phyloP scores from a whole-genome alignment of 2,329 filamentous ascomycete species.

The Tolypocladium cylindrosporum region DNA sequence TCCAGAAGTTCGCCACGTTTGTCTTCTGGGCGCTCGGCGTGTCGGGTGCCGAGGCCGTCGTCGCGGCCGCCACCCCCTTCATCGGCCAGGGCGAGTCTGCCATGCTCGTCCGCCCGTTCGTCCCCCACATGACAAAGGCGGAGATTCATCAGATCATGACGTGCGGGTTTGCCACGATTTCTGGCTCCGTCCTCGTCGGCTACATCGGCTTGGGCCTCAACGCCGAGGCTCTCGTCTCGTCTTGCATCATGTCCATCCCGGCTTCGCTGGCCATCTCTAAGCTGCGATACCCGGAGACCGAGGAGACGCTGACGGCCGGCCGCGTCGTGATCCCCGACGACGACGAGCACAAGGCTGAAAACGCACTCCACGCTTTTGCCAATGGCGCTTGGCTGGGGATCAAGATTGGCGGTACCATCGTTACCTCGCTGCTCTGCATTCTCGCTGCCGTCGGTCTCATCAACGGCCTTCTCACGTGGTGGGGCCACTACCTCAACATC shows the following conservation, averaged over 20 bases:
- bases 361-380: constrained; percentile 75
- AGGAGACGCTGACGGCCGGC: constrained; percentile 76
- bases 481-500: constrained; percentile 70
- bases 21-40: constrained; percentile 87
- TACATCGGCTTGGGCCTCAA: constrained; percentile 81
- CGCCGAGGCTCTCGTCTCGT: constrained; percentile 75
- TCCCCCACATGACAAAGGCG: constrained; percentile 73
- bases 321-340: constrained; percentile 74
- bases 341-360: constrained; percentile 64
- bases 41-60: constrained; percentile 86
- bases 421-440: constrained; percentile 72
- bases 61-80: constrained; percentile 85
- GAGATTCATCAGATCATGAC: constrained; percentile 91
- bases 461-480: constrained; percentile 75
- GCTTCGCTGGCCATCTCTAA: constrained; percentile 85
- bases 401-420: constrained; percentile 78
- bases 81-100: constrained; percentile 91
- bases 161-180: constrained; percentile 86
- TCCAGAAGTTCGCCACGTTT: constrained; percentile 76
- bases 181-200: constrained; percentile 74
- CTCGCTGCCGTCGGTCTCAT: constrained; percentile 65
- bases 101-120: constrained; percentile 83
- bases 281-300: constrained; percentile 78
- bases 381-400: constrained; percentile 79
- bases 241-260: constrained; percentile 92